These are phyloP conservation scores for Myriosclerotinia scirpicola DNA, from an alignment of 2,329 filamentous ascomycete genomes.

Conservation along the genomic window DNA sequence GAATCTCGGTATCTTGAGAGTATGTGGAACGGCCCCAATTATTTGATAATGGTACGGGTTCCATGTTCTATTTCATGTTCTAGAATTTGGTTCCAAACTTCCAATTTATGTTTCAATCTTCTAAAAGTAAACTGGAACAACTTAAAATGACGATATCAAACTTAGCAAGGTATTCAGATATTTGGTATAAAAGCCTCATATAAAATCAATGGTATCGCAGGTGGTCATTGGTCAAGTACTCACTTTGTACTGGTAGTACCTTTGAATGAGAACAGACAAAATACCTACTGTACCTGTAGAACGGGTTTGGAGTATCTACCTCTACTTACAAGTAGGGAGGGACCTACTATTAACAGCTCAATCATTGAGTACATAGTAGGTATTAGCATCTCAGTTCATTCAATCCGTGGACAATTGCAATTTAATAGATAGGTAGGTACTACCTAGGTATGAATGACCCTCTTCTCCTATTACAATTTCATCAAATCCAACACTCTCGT, in stretches of 20 bases:
- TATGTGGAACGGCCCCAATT: background rate
- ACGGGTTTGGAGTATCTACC: too few species aligned
- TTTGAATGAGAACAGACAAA: too few species aligned
- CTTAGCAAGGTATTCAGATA: background rate
- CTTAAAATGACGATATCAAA: conserved; percentile 10
- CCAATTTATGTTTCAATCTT: conserved; percentile 8
- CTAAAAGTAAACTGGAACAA: background rate
- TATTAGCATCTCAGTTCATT: background rate
- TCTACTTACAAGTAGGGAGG: too few species aligned
- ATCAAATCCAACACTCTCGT: too few species aligned
- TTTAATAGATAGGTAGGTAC: background rate
- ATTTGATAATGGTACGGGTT: background rate
- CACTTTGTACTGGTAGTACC: too few species aligned
- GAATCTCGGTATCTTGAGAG: too few species aligned
- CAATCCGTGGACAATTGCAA: background rate
- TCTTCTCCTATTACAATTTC: background rate
- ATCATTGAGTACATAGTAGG: background rate
- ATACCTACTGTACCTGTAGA: too few species aligned
- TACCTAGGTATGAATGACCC: conserved; percentile 6
- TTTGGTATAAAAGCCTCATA: background rate
- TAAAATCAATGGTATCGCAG: background rate
- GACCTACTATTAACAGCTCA: too few species aligned
- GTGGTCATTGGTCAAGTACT: background rate
- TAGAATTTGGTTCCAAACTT: background rate
- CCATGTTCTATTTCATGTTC: background rate